Base-by-base conservation (phyloP, 2,329 filamentous ascomycete genomes). In the Phyllosticta citriasiana region DNA sequence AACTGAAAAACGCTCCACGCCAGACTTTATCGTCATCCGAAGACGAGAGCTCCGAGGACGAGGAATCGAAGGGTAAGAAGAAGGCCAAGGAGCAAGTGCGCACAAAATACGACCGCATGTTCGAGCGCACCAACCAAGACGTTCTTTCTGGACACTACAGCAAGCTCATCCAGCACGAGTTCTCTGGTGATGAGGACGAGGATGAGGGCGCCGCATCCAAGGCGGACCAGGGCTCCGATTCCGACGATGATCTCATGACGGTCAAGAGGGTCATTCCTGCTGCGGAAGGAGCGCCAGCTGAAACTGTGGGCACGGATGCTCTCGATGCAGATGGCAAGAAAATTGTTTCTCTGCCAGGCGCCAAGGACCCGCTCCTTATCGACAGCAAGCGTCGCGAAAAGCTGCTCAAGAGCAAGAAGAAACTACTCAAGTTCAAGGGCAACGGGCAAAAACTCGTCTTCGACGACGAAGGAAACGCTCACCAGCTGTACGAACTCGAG, bases 21-120 rank as follows among this genome's bases (percentile, higher is more conserved):
- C 83, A 82, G 51, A 79, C 81, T 57, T 75, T 89, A 55, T 76
- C 75, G 9, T 67, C 71, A 12, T 71, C 89, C 73, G 72, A 88
- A 72, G 86, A 83, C 14, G 81, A 80, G 16, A 74, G 69, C 2
- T 79, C 79, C 9, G 78, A 73, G 3, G 79, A 77, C 22, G 77
- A 72, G 53, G 78, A 77, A 62, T 68, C 72, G 35, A 80, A 81
- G 68, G 74, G 73, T 62, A 72, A 79, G 66, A 76, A 79, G 63
- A 85, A 83, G 72, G 85, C 86, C 75, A 87, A 89, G 76, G 79
- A 81, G 10, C 83, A 86, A 67, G 89, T 96, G 19, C 84, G 91
- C 64, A 99, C 95, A 33, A 97, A 96, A 74, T 95, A 96, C 72
- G 91, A 99, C 74, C 88, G 91, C 67, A 97, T 99, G 94, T 97